Base-by-base conservation (phyloP, 2,329 filamentous ascomycete species). In the Zarea fungicola region DNA sequence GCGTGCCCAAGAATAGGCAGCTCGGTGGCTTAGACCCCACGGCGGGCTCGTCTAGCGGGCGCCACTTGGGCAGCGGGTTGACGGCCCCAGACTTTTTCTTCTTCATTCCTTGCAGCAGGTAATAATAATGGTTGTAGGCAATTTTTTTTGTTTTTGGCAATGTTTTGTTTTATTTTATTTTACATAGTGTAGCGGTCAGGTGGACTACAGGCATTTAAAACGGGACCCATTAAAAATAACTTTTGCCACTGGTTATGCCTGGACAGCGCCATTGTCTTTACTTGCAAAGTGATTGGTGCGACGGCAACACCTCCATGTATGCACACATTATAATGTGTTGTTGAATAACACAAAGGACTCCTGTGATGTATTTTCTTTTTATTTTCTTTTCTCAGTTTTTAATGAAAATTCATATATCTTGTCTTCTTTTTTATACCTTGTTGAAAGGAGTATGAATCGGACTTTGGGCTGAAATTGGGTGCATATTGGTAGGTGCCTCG, bases 11-110 rank as follows among this genome's bases (percentile, higher is more conserved):
- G 32, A 35, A 35, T 35, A 35, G n/a, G 5, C 32, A 9, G n/a
- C n/a, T 16, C n/a, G 42, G 42, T 39, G 44, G 44, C 44, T 47
- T 47, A 47, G 44, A 47, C 44, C 44, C 44, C 44, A 47, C 44
- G 44, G 11, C 42, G 23, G 42, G 32, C 26, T 29, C 26, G 7
- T 29, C 26, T 29, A 18, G 35, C 18, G 43, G 21, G 39, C 29
- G 44, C 44, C 35, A 47, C 44, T 47, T 47, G 44, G 44, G 44
- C 44, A 47, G 26, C 35, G n/a, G 35, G 13, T 36, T 34, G 16
- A 6, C n/a, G 21, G 14, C 43, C 44, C 35, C 44, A 34, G 36
- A 21, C 32, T 39, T 40, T 31, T 31, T 18, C 19, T 10, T 46
- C 3, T 8, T 18, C n/a, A n/a, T n/a, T n/a, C n/a, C n/a, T n/a